phyloP scores from a whole-genome alignment of 2,329 filamentous ascomycete genomes.

The Fusarium concolor region DNA sequence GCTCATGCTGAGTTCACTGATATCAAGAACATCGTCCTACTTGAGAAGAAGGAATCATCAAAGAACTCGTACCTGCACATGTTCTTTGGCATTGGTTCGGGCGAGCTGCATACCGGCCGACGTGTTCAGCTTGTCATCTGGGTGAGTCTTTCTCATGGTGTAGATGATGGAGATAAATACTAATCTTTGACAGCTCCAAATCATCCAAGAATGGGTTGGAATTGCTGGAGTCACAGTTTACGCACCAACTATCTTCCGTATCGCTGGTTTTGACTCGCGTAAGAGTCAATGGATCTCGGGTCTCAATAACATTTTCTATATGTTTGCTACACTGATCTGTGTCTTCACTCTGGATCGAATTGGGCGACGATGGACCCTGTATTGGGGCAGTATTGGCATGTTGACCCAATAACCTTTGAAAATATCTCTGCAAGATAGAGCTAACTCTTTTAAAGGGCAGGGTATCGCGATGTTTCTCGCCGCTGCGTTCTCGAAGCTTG shows the following conservation, averaged over 20 bases:
- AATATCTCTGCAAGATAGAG: no score
- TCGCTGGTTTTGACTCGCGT: slow-evolving; percentile 71
- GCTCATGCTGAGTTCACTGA: slow-evolving; percentile 75
- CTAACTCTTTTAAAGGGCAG: slow-evolving; percentile 61
- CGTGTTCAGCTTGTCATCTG: slow-evolving; percentile 77
- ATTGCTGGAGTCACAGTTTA: slow-evolving; percentile 77
- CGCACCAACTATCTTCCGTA: slow-evolving; percentile 69
- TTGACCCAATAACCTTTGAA: no score
- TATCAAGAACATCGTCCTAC: slow-evolving; percentile 66
- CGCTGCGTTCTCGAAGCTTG: slow-evolving; percentile 63
- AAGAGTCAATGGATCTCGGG: slow-evolving; percentile 74
- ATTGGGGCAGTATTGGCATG: slow-evolving; percentile 63
- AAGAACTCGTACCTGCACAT: slow-evolving; percentile 72
- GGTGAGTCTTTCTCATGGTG: slow-evolving; percentile 53
- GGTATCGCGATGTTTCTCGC: slow-evolving; percentile 76
- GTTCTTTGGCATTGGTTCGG: slow-evolving; percentile 74
- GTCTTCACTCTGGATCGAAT: slow-evolving; percentile 78
- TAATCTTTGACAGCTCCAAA: slow-evolving; percentile 15
- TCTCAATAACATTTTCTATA: slow-evolving; percentile 62
- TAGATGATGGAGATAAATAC: not conserved
- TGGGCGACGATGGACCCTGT: slow-evolving; percentile 75
- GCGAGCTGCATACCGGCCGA: slow-evolving; percentile 73
- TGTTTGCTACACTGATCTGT: slow-evolving; percentile 75
- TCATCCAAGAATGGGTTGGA: slow-evolving; percentile 49
- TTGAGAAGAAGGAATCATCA: slow-evolving; percentile 68